Evolutionary conservation across 2,329 filamentous ascomycete genomes (phyloP), one percentile per base, ranked within the genome.

Genomic region (Ophiosphaerella herpotricha): DNA sequence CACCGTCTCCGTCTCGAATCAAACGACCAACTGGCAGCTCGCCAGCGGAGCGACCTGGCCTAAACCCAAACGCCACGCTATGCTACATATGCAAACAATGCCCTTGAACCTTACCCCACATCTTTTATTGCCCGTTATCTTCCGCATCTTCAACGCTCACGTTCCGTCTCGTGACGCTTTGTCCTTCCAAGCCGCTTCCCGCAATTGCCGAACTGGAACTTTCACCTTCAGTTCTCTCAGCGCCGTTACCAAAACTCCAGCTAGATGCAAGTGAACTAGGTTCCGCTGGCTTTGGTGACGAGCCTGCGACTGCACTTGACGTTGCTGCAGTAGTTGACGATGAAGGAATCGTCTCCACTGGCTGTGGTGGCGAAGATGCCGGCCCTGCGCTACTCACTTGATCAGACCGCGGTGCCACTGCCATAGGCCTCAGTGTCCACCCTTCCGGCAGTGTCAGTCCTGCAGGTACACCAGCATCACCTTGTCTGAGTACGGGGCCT

Each of bases 391-490:
- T 24, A 32, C 36, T 45, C 31, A 58, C 54, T 23, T 52, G 56
- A 13, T 45, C 55, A 38, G 54, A 18, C 39, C 58, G 62, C 31
- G 59, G 57, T 48, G 63, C 52, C 33, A 63, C 51, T 29, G 65
- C 57, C 65, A 72, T 67, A 5, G 67, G 65, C 46, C 67, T 57
- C 54, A 74, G 44, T 14, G 68, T 72, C 70, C 71, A 74, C 12
- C 71, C 72, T 41, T 69, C 65, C 7, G 72, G 72, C 32, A 74
- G 61, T n/a, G 59, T 61, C 41, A 74, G 45, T 5, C 72, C 72
- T 43, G 60, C 60, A 7, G 71, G 72, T 24, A 74, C 47, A 41
- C 68, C 66, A 24, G 61, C 50, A 54, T 74, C 70, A 21, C 70
- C 69, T 33, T 70, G 69, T 35, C 69, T 58, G 36, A 73, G 46